phyloP scores from a whole-genome alignment of 768 basidiomycete species.

The Phylloporus rhodoxanthus region DNA sequence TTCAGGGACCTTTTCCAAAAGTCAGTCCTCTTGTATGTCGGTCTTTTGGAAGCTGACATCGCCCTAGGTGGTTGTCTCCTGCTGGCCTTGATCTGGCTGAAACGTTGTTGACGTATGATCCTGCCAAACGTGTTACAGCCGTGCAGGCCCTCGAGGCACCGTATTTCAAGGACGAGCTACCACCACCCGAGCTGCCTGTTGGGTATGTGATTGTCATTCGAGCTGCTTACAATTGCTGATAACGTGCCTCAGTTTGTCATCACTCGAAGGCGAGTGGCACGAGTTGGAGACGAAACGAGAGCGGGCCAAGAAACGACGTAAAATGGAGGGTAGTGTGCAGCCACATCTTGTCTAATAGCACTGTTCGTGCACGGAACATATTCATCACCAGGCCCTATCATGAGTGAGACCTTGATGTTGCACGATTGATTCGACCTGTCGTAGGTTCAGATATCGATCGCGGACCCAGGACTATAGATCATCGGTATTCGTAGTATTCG shows the following conservation, averaged over 20 bases:
- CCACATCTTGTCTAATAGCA: conserved; percentile 31
- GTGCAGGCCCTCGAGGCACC: conserved; percentile 70
- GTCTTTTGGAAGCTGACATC: neutral
- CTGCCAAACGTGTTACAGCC: conserved; percentile 69
- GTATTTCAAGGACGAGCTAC: conserved; percentile 82
- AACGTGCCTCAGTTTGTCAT: conserved; percentile 50
- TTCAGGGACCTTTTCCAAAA: conserved; percentile 84
- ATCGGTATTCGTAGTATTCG: too few relatives aligned
- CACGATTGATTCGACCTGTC: conserved; percentile 80
- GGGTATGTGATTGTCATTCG: conserved; percentile 49
- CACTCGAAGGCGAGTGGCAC: conserved; percentile 93
- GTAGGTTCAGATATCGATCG: conserved; percentile 6
- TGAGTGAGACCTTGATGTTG: conserved; percentile 67
- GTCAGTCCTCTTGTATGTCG: conserved; percentile 37
- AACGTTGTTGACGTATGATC: conserved; percentile 74
- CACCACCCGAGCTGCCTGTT: conserved; percentile 62
- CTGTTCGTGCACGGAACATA: conserved; percentile 16
- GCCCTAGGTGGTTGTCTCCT: conserved; percentile 73
- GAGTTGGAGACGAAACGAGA: conserved; percentile 94
- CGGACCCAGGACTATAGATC: too few relatives aligned
- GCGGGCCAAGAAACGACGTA: conserved; percentile 73
- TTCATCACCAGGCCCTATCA: conserved; percentile 11
- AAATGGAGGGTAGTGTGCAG: conserved; percentile 46
- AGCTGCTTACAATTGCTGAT: conserved; percentile 4
- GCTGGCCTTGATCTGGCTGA: conserved; percentile 87